Percentiles rank a stretch among this genome's conserved stretches.
These are phyloP conservation scores for Erodium maritimum DNA, from an alignment of 345 rosid genomes.

Conservation along the genomic window DNA sequence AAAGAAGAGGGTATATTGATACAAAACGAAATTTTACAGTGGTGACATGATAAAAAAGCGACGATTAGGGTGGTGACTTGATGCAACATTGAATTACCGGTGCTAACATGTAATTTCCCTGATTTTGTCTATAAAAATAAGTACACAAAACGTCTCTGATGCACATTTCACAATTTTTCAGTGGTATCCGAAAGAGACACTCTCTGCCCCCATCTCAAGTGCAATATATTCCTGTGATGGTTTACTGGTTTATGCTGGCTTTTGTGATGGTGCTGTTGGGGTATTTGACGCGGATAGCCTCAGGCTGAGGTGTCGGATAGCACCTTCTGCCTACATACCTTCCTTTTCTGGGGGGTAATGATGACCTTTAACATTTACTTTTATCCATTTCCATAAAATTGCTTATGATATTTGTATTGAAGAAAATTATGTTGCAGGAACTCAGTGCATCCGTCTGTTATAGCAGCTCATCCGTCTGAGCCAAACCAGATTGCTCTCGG, in stretches of 20 bases:
- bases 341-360: constrained; percentile 18
- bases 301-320: constrained; percentile 34
- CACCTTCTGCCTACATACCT: constrained; percentile 36
- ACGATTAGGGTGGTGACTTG: too few species aligned
- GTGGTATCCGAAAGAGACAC: constrained; percentile 44
- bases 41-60: too few species aligned
- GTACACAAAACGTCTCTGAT: neutral
- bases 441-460: constrained; percentile 27
- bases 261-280: constrained; percentile 42
- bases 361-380: neutral
- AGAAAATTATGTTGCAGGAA: constrained; percentile 12
- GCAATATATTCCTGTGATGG: constrained; percentile 44
- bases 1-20: too few species aligned
- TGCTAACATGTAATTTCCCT: too few species aligned
- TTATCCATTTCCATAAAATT: too few species aligned
- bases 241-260: constrained; percentile 26
- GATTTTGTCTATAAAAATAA: too few species aligned
- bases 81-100: too few species aligned
- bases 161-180: constrained; percentile 7
- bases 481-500: constrained; percentile 54
- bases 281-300: constrained; percentile 42
- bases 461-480: constrained; percentile 55
- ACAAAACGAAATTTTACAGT: too few species aligned
- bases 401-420: neutral
- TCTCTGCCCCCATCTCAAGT: constrained; percentile 34